Percentiles rank a stretch among this genome's conserved stretches.
These are phyloP conservation scores for Pichia phayaonensis DNA, from an alignment of 805 yeast species.

Conservation along the genomic window DNA sequence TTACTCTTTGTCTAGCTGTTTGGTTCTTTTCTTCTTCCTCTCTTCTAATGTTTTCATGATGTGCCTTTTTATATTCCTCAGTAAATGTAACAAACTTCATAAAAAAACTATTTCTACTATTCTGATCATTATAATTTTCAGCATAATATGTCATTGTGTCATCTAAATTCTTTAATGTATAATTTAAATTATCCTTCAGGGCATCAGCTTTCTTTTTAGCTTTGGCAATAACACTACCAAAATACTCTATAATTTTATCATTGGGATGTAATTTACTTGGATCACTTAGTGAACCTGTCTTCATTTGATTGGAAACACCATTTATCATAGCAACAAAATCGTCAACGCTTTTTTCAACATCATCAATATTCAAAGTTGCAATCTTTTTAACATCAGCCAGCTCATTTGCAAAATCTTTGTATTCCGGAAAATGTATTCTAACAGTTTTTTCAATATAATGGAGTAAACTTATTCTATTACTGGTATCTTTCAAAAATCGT, in stretches of 20 bases:
- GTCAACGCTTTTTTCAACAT: constrained; percentile 48
- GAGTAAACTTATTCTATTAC: constrained; percentile 61
- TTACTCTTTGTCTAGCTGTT: constrained; percentile 52
- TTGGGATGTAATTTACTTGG: constrained; percentile 55
- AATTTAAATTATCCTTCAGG: constrained; percentile 42
- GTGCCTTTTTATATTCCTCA: constrained; percentile 55
- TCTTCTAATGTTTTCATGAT: constrained; percentile 52
- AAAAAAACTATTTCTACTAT: constrained; percentile 53
- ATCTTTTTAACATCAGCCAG: constrained; percentile 44
- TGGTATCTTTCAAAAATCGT: constrained; percentile 63
- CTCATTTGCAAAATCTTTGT: constrained; percentile 55
- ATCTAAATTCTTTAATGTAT: constrained; percentile 45
- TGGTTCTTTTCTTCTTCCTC: constrained; percentile 65
- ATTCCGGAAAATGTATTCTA: constrained; percentile 58
- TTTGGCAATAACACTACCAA: constrained; percentile 31
- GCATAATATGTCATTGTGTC: constrained; percentile 64
- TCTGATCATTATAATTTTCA: constrained; percentile 49
- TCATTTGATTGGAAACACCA: constrained; percentile 46
- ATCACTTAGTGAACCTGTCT: constrained; percentile 60
- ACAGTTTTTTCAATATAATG: constrained; percentile 68
- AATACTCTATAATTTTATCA: constrained; percentile 50
- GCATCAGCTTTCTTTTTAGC: constrained; percentile 39
- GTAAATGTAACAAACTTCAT: constrained; percentile 53
- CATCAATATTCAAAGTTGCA: constrained; percentile 57
- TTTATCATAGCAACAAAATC: constrained; percentile 45